Conservation (phyloP, 306 rosid genomes). For the Prunus persica region DNA sequence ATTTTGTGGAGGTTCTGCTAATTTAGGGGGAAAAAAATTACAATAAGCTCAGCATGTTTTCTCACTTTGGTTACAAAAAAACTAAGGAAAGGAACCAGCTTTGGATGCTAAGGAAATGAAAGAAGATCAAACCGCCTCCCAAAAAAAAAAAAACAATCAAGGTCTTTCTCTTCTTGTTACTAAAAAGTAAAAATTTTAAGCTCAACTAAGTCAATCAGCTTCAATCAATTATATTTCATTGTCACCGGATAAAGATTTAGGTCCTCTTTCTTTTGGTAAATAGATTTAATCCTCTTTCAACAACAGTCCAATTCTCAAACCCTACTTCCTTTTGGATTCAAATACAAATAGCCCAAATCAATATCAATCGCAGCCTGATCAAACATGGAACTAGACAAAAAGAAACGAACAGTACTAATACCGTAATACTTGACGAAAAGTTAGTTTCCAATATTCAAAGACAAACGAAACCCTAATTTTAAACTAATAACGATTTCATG, state of each 20-base stretch:
- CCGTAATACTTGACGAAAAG: not conserved
- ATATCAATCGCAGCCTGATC: not conserved
- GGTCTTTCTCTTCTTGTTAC: not conserved
- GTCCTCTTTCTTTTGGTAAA: not conserved
- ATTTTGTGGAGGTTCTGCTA: not conserved
- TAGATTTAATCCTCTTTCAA: not conserved
- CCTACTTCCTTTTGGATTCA: not conserved
- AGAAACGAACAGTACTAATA: not conserved
- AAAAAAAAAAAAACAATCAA: not conserved
- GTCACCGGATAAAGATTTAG: not conserved
- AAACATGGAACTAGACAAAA: not conserved
- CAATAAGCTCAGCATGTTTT: not conserved
- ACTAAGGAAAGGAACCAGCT: not conserved
- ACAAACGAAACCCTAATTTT: not conserved
- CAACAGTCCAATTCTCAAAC: not conserved
- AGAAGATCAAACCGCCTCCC: not conserved
- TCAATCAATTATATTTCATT: not conserved
- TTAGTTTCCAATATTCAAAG: not conserved
- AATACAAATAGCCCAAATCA: not conserved
- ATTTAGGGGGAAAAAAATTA: not conserved
- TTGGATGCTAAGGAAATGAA: not conserved
- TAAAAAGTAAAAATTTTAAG: not conserved
- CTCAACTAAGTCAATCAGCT: conserved; percentile 3
- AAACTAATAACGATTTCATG: not conserved
- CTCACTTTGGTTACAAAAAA: not conserved